A percentile compares a stretch with the other conserved stretches of the same genome.
Conservation (phyloP, 2,329 filamentous ascomycete species). For the Graphium sp. region DNA sequence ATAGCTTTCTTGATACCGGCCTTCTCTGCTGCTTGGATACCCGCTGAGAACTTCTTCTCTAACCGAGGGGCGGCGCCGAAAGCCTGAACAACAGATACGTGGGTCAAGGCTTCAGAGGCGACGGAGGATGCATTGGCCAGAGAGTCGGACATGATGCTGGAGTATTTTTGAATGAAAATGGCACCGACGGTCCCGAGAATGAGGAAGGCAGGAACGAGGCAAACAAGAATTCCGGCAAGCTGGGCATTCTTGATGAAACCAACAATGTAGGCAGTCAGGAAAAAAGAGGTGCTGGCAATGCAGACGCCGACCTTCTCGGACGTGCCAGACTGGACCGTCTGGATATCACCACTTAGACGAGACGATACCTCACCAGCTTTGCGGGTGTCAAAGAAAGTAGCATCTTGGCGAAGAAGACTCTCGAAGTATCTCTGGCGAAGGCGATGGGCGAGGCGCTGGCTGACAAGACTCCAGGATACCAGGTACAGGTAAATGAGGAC, state of each 20-base stretch:
- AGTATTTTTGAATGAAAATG: conserved; percentile 33
- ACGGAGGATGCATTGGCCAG: conserved; percentile 43
- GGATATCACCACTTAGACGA: conserved; percentile 47
- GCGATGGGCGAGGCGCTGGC: conserved; percentile 45
- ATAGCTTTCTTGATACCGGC: conserved; percentile 41
- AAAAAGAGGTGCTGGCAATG: conserved; percentile 45
- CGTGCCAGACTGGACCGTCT: conserved; percentile 49
- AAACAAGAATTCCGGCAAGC: conserved; percentile 47
- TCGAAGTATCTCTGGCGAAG: conserved; percentile 43
- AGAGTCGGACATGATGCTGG: conserved; percentile 28
- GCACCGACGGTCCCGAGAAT: conserved; percentile 39
- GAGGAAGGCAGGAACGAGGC: conserved; percentile 44
- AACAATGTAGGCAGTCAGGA: conserved; percentile 48
- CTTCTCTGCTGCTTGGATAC: conserved; percentile 28
- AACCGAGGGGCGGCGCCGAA: conserved; percentile 42
- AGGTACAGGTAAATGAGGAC: conserved; percentile 47
- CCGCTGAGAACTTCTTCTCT: conserved; percentile 38
- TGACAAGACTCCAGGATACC: conserved; percentile 45
- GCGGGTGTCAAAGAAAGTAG: conserved; percentile 45
- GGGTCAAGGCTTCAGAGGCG: conserved; percentile 42
- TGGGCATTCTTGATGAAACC: conserved; percentile 47
- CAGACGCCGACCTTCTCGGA: conserved; percentile 55
- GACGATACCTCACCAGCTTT: conserved; percentile 46
- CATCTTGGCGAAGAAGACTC: conserved; percentile 41
- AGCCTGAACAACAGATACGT: conserved; percentile 45